Percentiles rank a stretch among this genome's conserved stretches.
Conservation (phyloP, 208 protist species). For the Naegleria gruberi region DNA sequence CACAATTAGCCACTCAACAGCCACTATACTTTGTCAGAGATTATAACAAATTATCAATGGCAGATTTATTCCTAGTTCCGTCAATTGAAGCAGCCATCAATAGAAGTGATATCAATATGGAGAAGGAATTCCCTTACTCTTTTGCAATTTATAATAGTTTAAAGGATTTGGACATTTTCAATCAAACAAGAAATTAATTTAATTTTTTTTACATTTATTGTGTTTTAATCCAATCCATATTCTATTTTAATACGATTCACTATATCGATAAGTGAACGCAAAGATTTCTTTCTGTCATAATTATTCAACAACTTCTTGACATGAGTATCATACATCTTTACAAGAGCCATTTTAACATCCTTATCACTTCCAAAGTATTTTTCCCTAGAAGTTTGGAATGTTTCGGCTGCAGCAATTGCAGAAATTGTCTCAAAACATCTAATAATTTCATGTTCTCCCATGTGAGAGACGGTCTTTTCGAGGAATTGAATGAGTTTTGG, state of each 20-base stretch:
- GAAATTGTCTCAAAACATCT: not conserved
- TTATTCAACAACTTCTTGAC: not conserved
- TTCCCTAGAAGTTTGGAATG: not conserved
- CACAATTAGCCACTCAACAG: not conserved
- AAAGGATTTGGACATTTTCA: not conserved
- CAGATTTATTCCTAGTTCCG: not conserved
- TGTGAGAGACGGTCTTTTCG: not conserved
- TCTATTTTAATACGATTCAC: not conserved
- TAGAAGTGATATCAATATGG: not conserved
- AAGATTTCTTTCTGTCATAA: not conserved
- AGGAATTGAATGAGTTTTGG: not conserved
- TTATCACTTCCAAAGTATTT: not conserved
- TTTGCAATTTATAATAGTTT: not conserved
- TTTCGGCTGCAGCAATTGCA: not conserved
- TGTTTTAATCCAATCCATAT: not conserved
- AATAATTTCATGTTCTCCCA: not conserved
- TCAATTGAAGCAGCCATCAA: not conserved
- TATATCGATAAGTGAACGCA: not conserved
- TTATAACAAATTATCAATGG: not conserved
- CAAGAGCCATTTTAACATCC: not conserved
- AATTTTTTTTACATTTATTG: too few relatives aligned
- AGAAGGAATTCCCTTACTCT: not conserved
- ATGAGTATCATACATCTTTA: not conserved
- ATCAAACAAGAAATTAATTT: not conserved
- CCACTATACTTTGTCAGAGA: not conserved